Evolutionary conservation across 306 rosid genomes (phyloP).

Genomic region (Sphenostylis stenocarpa): DNA sequence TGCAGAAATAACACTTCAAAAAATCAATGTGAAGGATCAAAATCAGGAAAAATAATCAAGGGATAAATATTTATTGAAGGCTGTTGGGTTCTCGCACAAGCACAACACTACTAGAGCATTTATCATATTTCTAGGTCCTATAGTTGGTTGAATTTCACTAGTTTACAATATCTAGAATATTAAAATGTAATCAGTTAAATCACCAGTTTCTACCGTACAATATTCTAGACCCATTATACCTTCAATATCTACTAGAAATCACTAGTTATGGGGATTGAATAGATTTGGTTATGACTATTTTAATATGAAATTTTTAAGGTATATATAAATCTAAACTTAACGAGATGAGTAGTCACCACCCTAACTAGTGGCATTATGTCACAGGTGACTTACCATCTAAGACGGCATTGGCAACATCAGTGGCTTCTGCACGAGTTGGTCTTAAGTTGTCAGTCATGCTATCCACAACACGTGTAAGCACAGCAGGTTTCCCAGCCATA

Average conservation of each 20-base stretch:
- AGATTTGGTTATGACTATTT: not conserved
- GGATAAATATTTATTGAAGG: not conserved
- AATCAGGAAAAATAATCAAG: not conserved
- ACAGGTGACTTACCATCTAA: slow-evolving; percentile 71
- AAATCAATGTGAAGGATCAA: not conserved
- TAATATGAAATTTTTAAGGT: not conserved
- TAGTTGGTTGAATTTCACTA: not conserved
- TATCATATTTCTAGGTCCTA: not conserved
- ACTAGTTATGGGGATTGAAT: not conserved
- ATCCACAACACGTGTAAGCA: slow-evolving; percentile 98
- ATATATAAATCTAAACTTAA: not conserved
- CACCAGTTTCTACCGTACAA: not conserved
- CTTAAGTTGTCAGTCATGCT: slow-evolving; percentile 99
- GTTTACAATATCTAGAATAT: not conserved
- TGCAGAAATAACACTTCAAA: slow-evolving; percentile 10
- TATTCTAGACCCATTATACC: not conserved
- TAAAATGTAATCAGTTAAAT: not conserved
- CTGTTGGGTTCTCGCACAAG: not conserved
- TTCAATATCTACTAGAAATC: not conserved
- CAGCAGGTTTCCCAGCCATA: slow-evolving; percentile 99
- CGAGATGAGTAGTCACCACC: slow-evolving; percentile 8
- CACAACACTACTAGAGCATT: not conserved
- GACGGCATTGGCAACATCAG: slow-evolving; percentile 99
- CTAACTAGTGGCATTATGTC: slow-evolving; percentile 20
- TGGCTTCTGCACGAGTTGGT: slow-evolving; percentile 99